Base-by-base conservation (phyloP, 768 basidiomycete genomes). In the Rhodotorula paludigena region DNA sequence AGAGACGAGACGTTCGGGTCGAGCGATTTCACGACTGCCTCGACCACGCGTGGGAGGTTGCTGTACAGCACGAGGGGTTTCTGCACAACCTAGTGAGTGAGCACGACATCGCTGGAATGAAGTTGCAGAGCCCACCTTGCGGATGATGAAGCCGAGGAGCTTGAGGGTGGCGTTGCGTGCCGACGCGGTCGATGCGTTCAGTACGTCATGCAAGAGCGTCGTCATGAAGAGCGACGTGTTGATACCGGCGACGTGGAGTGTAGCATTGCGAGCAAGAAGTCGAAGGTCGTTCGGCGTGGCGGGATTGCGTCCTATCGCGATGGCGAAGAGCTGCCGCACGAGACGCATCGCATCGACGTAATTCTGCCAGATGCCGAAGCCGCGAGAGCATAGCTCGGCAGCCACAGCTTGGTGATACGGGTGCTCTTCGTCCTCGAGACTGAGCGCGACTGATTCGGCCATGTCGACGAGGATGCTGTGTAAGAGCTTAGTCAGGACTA, bases 141-240 rank as follows among this genome's bases (percentile, higher is more conserved):
- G 86, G 66, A 96, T 91, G 69, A 99, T 81, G 75, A 93, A 92
- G 1, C 91, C 92, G 21, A 98, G 85, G 5, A 99, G 84, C 77
- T 93, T 92, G 85, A 98, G 85, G 33, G 96, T 88, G 12, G 89
- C 86, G 74, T 87, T 91, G 32, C 92, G 82, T 68, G 93, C 87
- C 45, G 88, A 86, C 28, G 89, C 80, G 9, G 84, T 85, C 25
- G 83, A 82, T 41, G 87, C 86, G 48, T 80, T 78, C 30, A 94
- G 79, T 57, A 98, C 92, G 75, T 97, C 96, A 71, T 94, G 82
- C 7, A 87, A 86, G 47, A 99, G 78, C 0, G 94, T 96, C 0
- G 91, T 89, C 88, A 98, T 97, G 80, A 98, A 94, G 18, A 98
- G 78, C 9, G 86, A 85, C 10, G 93, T 91, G 72, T 92, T 88